A percentile compares a stretch with the other conserved stretches of the same genome.
phyloP scores from a whole-genome alignment of 2,329 filamentous ascomycete species.

The Colletotrichum ledebouriae region DNA sequence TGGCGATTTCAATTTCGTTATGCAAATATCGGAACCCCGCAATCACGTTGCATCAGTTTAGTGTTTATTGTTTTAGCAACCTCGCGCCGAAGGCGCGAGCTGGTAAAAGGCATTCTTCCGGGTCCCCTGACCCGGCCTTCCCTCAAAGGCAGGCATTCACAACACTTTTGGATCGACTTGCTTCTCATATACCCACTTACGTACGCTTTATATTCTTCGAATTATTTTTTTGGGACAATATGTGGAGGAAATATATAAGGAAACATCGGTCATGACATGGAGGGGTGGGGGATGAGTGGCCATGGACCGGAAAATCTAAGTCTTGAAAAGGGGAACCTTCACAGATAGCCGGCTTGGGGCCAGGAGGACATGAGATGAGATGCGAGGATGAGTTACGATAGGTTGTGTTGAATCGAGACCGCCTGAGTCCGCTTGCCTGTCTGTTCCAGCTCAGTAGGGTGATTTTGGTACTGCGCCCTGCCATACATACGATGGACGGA shows the following conservation, averaged over 20 bases:
- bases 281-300: constrained; percentile 7
- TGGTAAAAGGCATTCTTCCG: constrained; percentile 38
- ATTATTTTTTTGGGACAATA: constrained; percentile 24
- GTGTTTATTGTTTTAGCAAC: constrained; percentile 43
- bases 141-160: constrained; percentile 25
- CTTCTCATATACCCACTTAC: constrained; percentile 44
- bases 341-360: constrained; percentile 18
- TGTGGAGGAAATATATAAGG: constrained; percentile 36
- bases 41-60: constrained; percentile 31
- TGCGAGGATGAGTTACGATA: constrained; percentile 19
- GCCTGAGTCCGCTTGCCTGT: neutral
- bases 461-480: neutral
- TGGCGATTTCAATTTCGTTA: constrained; percentile 33
- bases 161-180: constrained; percentile 38
- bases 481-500: constrained; percentile 6
- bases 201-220: constrained; percentile 31
- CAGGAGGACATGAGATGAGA: neutral
- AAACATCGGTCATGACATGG: constrained; percentile 38
- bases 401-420: constrained; percentile 2
- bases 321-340: constrained; percentile 15
- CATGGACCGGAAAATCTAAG: constrained; percentile 34
- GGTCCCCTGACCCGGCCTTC: constrained; percentile 13
- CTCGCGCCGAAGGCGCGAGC: constrained; percentile 24
- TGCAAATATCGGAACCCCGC: constrained; percentile 26
- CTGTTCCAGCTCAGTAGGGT: neutral